Evolutionary conservation across 257 asterid genomes (phyloP).

Genomic region (Forsythia suspensa): DNA sequence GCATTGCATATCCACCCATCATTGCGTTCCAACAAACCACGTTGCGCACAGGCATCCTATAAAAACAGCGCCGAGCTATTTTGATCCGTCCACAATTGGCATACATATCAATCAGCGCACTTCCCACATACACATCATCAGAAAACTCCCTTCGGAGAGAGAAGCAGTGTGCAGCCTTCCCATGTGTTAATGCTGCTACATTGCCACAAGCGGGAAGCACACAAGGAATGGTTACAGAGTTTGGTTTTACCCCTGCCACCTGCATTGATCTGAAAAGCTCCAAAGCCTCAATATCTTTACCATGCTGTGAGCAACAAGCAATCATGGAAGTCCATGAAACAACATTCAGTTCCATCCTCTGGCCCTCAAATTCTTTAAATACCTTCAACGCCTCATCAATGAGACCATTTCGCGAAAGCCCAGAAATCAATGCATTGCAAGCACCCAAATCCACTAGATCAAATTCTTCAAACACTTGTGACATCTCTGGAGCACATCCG

Average conservation of each 20-base stretch:
- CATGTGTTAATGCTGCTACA: conserved; percentile 78
- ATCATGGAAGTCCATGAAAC: conserved; percentile 95
- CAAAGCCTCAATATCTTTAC: conserved; percentile 82
- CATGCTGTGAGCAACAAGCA: conserved; percentile 84
- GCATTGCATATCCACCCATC: conserved; percentile 88
- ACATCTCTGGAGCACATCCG: conserved; percentile 50
- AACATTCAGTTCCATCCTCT: conserved; percentile 62
- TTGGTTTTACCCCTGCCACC: conserved; percentile 65
- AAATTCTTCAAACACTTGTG: conserved; percentile 53
- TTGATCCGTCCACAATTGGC: conserved; percentile 84
- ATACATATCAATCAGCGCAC: conserved; percentile 88
- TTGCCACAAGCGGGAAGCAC: conserved; percentile 94
- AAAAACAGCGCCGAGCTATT: conserved; percentile 57
- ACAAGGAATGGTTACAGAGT: conserved; percentile 73
- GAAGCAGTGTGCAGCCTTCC: conserved; percentile 84
- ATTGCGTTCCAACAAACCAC: conserved; percentile 88
- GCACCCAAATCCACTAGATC: conserved; percentile 58
- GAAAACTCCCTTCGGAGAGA: conserved; percentile 53
- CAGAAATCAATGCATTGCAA: conserved; percentile 74
- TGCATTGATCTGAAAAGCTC: conserved; percentile 85
- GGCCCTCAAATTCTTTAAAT: conserved; percentile 46
- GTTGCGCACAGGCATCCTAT: conserved; percentile 56
- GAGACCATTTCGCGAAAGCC: conserved; percentile 77
- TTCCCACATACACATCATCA: conserved; percentile 64
- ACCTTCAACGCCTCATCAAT: conserved; percentile 58